phyloP scores from a whole-genome alignment of 2,329 filamentous ascomycete species.

The Fusarium papillatum region DNA sequence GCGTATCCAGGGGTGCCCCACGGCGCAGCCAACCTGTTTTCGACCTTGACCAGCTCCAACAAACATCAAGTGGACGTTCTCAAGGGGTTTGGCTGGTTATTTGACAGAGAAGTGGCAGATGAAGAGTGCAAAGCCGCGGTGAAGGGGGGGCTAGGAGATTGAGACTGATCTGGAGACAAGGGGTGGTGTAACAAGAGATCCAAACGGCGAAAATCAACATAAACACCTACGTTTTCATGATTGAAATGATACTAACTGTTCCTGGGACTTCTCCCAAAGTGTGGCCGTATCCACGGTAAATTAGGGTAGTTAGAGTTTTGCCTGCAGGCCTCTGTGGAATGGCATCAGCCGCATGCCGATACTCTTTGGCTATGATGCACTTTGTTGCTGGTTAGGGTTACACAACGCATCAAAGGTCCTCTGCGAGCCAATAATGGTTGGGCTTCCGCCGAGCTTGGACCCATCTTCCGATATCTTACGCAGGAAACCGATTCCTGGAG shows the following conservation, averaged over 20 bases:
- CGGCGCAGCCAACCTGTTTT: not conserved
- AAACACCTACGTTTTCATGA: not conserved
- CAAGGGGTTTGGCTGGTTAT: not conserved
- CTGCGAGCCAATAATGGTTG: not conserved
- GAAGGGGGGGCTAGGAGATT: not conserved
- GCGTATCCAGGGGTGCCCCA: not conserved
- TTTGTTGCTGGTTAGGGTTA: not conserved
- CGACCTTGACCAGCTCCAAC: not conserved
- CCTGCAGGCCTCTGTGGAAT: not conserved
- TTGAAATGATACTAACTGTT: not conserved
- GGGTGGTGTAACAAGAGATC: not conserved
- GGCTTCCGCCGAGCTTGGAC: not conserved
- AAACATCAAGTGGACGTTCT: not conserved
- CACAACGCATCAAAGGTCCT: not conserved
- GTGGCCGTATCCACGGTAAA: not conserved
- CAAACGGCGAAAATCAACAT: not conserved
- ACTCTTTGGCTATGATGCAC: not conserved
- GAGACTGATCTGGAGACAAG: not conserved
- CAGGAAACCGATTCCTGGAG: not conserved
- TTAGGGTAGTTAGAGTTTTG: not conserved
- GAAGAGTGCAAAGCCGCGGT: not conserved
- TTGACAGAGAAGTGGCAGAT: not conserved
- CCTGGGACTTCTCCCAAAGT: not conserved
- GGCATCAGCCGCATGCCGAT: not conserved
- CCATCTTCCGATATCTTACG: not conserved